These are phyloP conservation scores for Yarrowia porcina DNA, from an alignment of 805 yeast genomes.

Conservation along the genomic window DNA sequence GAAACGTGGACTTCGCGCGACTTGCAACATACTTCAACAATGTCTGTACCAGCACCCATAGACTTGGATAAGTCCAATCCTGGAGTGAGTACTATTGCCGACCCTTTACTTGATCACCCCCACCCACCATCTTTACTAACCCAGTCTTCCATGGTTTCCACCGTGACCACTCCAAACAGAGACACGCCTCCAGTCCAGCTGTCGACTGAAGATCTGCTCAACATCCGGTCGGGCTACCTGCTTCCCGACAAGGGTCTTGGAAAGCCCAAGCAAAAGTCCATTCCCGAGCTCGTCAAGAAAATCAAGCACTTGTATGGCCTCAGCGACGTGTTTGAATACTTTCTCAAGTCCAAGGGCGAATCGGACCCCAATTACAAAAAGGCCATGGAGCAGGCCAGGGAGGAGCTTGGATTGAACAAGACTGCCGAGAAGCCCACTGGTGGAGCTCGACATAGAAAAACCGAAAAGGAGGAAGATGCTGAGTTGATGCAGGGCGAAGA, in stretches of 20 bases:
- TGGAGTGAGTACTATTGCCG: slow-evolving; percentile 4
- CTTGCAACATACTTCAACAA: slow-evolving; percentile 15
- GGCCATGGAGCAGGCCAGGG: slow-evolving; percentile 31
- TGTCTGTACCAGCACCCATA: slow-evolving; percentile 23
- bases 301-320: slow-evolving; percentile 75
- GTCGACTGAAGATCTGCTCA: slow-evolving; percentile 22
- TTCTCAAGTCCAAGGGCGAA: slow-evolving; percentile 74
- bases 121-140: not conserved
- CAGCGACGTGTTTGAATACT: slow-evolving; percentile 81
- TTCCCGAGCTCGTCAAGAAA: slow-evolving; percentile 46
- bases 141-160: slow-evolving; percentile 22
- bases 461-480: slow-evolving; percentile 72
- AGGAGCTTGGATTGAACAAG: slow-evolving; percentile 29
- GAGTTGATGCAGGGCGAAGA: slow-evolving; percentile 78
- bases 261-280: slow-evolving; percentile 15
- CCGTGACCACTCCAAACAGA: slow-evolving; percentile 26
- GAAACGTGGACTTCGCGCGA: slow-evolving; percentile 24
- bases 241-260: slow-evolving; percentile 23
- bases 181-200: slow-evolving; percentile 25
- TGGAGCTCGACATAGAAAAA: slow-evolving; percentile 30
- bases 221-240: slow-evolving; percentile 13
- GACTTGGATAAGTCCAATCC: slow-evolving; percentile 26
- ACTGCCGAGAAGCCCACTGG: slow-evolving; percentile 39
- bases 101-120: not conserved
- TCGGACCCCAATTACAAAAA: slow-evolving; percentile 54